Conservation (phyloP, 2,329 filamentous ascomycete species). For the Penicillium sp. region DNA sequence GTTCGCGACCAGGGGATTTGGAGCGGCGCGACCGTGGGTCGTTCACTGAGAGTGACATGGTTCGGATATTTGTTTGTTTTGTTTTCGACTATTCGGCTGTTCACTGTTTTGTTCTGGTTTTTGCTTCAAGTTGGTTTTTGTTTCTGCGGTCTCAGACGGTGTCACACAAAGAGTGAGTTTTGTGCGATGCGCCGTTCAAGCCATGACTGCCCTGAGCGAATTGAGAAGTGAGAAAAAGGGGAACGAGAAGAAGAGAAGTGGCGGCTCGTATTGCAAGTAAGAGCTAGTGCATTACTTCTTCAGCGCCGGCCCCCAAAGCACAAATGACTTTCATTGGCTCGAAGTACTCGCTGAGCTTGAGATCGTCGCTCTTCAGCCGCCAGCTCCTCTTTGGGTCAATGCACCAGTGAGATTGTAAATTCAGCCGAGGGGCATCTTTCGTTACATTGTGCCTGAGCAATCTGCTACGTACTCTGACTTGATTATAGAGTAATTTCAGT, state of each 20-base stretch:
- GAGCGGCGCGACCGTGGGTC: conserved; percentile 48
- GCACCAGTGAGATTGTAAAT: background rate
- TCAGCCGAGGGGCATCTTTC: background rate
- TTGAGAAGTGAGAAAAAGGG: too few relatives aligned
- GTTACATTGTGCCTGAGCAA: background rate
- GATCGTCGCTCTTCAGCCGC: conserved; percentile 11
- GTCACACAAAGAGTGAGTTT: background rate
- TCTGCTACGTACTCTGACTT: too few relatives aligned
- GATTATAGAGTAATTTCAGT: background rate
- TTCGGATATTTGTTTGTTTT: conserved; percentile 17
- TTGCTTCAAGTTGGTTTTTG: background rate
- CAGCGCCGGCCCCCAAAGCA: background rate
- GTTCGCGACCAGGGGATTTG: conserved; percentile 47
- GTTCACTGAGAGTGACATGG: conserved; percentile 41
- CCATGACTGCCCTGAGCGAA: background rate
- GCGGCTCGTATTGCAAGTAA: background rate
- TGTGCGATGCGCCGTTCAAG: background rate
- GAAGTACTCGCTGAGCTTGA: conserved; percentile 1
- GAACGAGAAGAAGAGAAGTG: background rate
- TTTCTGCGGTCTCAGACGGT: too few relatives aligned
- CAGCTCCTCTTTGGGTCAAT: background rate
- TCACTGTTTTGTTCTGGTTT: background rate
- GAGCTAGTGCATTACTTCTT: conserved; percentile 1
- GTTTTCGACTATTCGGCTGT: too few relatives aligned
- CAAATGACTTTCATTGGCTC: conserved; percentile 8